Base-by-base conservation (phyloP, 306 rosid species). In the Sphenostylis stenocarpa region DNA sequence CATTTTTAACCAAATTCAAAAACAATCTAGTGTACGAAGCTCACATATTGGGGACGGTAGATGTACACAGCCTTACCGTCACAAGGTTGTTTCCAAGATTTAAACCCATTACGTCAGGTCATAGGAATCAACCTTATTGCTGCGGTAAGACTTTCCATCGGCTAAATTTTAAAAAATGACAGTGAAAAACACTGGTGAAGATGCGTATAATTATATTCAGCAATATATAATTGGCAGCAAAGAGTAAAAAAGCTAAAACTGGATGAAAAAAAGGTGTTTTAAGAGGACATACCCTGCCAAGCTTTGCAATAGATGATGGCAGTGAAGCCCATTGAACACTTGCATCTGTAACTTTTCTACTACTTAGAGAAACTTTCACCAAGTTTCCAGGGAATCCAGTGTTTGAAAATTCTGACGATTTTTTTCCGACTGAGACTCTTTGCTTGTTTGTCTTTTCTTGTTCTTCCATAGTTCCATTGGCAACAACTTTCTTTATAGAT, bases 221-320 rank as follows among this genome's bases (percentile, higher is more conserved):
- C 53, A 67, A 41, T 58, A 41, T 58, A 53, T 24, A 63, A 56
- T 72, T 52, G 39, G 61, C 23, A 64, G 16, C 70, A 10, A 43
- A 73, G 10, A 71, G 49, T 26, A 44, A 52, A 17, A 15, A 72
- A 72, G 55, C n/a, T 38, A 74, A 70, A 68, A 19, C 47, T 21
- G 17, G 5, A 29, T 38, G 43, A 78, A 57, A 64, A 0, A 7
- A 83, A 67, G 31, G 36, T 57, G 36, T 72, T 62, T 56, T 60
- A 44, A 75, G 12, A 70, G 28, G 58, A 70, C 76, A 58, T 86
- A 96, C 99, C 99, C 76, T 91, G 66, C 98, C 99, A 71, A 96
- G 99, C 90, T 91, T 96, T 79, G 96, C 91, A 57, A 96, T 88
- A 31, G 97, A 88, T 39, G 96, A 81, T 4, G 98, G 98, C 26